These are phyloP conservation scores for Tilletia setariae DNA, from an alignment of 1,284 basidiomycete species.

Conservation along the genomic window DNA sequence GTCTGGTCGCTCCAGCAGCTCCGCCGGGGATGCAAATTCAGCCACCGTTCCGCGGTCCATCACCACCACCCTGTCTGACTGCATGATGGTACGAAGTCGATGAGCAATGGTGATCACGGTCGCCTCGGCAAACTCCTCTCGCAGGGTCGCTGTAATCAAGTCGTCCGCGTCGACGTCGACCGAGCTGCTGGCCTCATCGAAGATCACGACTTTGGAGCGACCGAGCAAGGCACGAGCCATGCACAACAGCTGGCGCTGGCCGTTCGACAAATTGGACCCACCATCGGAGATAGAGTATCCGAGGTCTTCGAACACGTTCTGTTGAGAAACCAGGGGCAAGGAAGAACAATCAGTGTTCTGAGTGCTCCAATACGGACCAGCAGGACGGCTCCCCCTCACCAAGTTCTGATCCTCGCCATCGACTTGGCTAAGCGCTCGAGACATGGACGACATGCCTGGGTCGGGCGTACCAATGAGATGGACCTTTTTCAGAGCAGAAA, in stretches of 20 bases:
- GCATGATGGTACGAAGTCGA: conserved; percentile 54
- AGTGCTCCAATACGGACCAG: too few species aligned
- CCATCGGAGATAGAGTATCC: conserved; percentile 41
- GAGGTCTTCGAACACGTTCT: conserved; percentile 28
- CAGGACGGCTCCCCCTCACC: neutral
- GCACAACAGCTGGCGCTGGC: conserved; percentile 49
- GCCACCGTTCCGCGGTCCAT: conserved; percentile 58
- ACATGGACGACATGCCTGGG: neutral
- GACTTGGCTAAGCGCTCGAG: neutral
- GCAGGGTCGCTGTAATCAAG: conserved; percentile 71
- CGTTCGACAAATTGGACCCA: conserved; percentile 48
- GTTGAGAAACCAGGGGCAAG: neutral
- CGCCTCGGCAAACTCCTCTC: conserved; percentile 70
- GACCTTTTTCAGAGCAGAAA: conserved; percentile 30
- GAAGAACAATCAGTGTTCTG: too few species aligned
- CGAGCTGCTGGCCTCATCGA: conserved; percentile 52
- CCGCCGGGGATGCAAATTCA: conserved; percentile 59
- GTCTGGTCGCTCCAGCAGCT: conserved; percentile 48
- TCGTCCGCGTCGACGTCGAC: conserved; percentile 45
- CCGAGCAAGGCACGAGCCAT: conserved; percentile 48
- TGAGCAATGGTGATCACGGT: conserved; percentile 83
- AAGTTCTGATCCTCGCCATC: neutral
- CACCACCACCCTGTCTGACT: conserved; percentile 58
- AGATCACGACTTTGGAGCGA: conserved; percentile 44
- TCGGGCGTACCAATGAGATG: conserved; percentile 19